Percentiles rank a stretch among this genome's conserved stretches.
Evolutionary conservation across 2,329 filamentous ascomycete genomes (phyloP).

Genomic region (Talaromyces sp.): DNA sequence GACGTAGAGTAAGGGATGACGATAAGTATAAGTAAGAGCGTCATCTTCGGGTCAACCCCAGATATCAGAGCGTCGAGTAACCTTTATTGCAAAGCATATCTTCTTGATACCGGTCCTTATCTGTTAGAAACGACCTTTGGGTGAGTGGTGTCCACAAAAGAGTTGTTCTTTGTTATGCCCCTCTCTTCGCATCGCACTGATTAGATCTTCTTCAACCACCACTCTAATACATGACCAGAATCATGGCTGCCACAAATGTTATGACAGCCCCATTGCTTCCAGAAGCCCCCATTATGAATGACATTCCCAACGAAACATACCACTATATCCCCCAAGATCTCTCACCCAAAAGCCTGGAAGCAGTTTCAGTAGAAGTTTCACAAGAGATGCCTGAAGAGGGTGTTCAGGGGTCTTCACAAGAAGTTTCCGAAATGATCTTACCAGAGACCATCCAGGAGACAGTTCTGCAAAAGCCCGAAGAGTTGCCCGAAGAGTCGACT

Average conservation of each 20-base stretch:
- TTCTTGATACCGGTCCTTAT: not conserved
- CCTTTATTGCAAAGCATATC: not conserved
- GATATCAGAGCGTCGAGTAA: not conserved
- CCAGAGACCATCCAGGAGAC: not conserved
- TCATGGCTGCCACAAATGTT: conserved; percentile 12
- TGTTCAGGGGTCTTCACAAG: not conserved
- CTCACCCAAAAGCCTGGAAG: not conserved
- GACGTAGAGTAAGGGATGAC: not conserved
- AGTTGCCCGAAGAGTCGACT: not conserved
- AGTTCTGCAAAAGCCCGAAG: not conserved
- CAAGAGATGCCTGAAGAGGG: not conserved
- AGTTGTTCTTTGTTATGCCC: not conserved
- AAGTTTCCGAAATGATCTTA: not conserved
- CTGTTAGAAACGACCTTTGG: not conserved
- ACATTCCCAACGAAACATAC: not conserved
- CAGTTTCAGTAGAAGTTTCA: not conserved
- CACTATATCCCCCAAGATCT: conserved; percentile 1
- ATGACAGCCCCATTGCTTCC: conserved; percentile 10
- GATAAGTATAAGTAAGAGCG: conserved; percentile 10
- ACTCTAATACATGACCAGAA: not conserved
- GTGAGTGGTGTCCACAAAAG: not conserved
- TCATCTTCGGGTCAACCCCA: conserved; percentile 21
- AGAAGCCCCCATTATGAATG: conserved; percentile 4
- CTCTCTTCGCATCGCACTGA: not conserved
- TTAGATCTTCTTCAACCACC: not conserved